A percentile compares a stretch with the other conserved stretches of the same genome.
Evolutionary conservation across 352 stramenopile species (phyloP).

Genomic region (Pythium diclinum): DNA sequence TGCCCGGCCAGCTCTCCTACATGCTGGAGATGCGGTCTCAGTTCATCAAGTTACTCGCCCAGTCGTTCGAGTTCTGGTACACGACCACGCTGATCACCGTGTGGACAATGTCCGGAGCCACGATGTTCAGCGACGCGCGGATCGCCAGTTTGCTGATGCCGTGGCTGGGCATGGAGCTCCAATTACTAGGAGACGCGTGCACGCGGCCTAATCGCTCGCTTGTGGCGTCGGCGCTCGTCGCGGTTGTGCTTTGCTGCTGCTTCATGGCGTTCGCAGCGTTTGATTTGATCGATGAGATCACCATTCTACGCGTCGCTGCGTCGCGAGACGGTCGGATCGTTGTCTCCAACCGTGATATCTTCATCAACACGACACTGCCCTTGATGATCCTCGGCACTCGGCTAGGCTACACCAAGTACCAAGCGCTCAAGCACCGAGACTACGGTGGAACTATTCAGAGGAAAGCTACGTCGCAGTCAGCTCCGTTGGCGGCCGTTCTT

Average conservation of each 20-base stretch:
- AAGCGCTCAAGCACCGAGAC: background rate
- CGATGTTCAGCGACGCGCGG: background rate
- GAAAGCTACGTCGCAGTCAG: background rate
- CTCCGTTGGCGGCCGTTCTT: background rate
- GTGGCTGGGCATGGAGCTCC: slow-evolving; percentile 2
- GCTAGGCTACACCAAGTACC: background rate
- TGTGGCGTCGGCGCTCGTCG: background rate
- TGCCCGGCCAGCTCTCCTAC: background rate
- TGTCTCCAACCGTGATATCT: background rate
- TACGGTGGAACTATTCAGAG: background rate
- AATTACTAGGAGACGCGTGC: background rate
- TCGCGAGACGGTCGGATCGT: background rate
- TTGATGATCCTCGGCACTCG: slow-evolving; percentile 2
- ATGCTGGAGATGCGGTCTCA: background rate
- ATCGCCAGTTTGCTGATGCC: background rate
- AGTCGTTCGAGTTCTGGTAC: slow-evolving; percentile 9
- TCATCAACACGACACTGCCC: slow-evolving; percentile 1
- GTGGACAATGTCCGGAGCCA: background rate
- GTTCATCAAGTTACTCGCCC: background rate
- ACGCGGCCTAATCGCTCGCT: background rate
- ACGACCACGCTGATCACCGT: background rate
- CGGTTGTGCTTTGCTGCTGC: background rate
- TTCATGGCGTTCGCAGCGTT: background rate
- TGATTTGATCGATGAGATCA: background rate
- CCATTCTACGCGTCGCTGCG: background rate